Conservation (phyloP, 805 yeast species). For the Candida incommunis region DNA sequence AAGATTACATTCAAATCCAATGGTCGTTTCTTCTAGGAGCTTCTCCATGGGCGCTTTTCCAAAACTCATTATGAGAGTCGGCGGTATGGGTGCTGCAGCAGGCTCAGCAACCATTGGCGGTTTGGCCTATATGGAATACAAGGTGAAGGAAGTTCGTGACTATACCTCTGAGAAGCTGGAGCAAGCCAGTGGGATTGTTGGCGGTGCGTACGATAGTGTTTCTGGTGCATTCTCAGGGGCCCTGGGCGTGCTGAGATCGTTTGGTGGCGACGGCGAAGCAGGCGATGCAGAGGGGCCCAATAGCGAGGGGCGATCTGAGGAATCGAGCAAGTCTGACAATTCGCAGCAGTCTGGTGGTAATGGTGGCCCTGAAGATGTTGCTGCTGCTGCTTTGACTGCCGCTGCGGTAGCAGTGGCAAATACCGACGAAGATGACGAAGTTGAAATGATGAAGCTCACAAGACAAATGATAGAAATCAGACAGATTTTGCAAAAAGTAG, state of each 20-base stretch:
- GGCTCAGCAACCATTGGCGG: slow-evolving; percentile 94
- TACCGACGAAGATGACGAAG: slow-evolving; percentile 40
- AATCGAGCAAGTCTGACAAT: not conserved
- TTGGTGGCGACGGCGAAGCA: slow-evolving; percentile 16
- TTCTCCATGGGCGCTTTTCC: not conserved
- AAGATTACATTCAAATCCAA: not conserved
- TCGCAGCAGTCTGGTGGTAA: slow-evolving; percentile 13
- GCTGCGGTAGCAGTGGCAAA: slow-evolving; percentile 26
- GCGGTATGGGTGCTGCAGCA: slow-evolving; percentile 61
- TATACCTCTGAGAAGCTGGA: slow-evolving; percentile 56
- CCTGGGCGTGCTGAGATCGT: slow-evolving; percentile 2
- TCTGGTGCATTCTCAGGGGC: slow-evolving; percentile 2
- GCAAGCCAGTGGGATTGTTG: slow-evolving; percentile 37
- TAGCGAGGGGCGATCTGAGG: slow-evolving; percentile 18
- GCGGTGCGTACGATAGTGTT: slow-evolving; percentile 20
- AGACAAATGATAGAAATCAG: slow-evolving; percentile 96
- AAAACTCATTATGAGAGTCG: slow-evolving; percentile 24
- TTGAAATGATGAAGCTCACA: slow-evolving; percentile 69
- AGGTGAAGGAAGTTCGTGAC: slow-evolving; percentile 72
- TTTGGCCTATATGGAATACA: slow-evolving; percentile 82
- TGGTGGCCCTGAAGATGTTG: slow-evolving; percentile 31
- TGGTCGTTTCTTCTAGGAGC: not conserved
- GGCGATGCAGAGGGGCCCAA: slow-evolving; percentile 22
- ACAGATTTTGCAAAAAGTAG: slow-evolving; percentile 59
- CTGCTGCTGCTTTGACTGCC: slow-evolving; percentile 46